Evolutionary conservation across 1,284 basidiomycete species (phyloP), one percentile per base, ranked within the genome.

Genomic region (Ceratobasidium sp.): DNA sequence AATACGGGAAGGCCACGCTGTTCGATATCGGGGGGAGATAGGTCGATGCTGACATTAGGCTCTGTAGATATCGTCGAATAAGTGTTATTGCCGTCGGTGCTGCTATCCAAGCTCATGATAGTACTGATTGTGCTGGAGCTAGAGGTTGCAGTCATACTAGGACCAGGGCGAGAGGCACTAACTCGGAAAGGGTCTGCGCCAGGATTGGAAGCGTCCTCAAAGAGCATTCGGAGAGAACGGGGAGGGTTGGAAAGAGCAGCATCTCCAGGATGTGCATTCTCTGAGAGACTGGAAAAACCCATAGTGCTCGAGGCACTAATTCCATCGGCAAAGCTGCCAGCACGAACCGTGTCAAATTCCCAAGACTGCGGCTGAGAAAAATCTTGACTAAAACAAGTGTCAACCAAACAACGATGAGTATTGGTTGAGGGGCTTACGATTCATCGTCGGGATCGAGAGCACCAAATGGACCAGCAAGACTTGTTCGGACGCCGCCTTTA

Each of bases 401-500:
- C 23, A 27, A 52, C 18, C 30, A 23, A 64, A 20, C 35, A 33
- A 23, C 12, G 38, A 35, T 16, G 20, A 65, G 68, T 86, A 85
- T 8, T 41, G 57, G 30, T 38, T 38, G 14, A 16, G 3, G 27
- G 27, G 52, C 75, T 77, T 52, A 77, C 65, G 67, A 57, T 30
- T 69, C 76, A 7, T 54, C 75, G 38, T 75, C 78, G 27, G 50
- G 67, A 50, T 79, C 74, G 12, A 74, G 44, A 20, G 71, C 71
- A 27, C 71, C 71, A 54, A 74, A 74, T 48, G 71, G 71, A 48
- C 71, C 64, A 33, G 92, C 93, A 66, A 98, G 87, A 83, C 94
- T 96, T 52, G 91, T 91, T 64, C 96, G 89, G 69, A 92, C 91
- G 1, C 94, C 95, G 0, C 93, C 94, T 70, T 90, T 90, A 82